phyloP scores from a whole-genome alignment of 257 asterid species.

The Paraleonurus japonicus region DNA sequence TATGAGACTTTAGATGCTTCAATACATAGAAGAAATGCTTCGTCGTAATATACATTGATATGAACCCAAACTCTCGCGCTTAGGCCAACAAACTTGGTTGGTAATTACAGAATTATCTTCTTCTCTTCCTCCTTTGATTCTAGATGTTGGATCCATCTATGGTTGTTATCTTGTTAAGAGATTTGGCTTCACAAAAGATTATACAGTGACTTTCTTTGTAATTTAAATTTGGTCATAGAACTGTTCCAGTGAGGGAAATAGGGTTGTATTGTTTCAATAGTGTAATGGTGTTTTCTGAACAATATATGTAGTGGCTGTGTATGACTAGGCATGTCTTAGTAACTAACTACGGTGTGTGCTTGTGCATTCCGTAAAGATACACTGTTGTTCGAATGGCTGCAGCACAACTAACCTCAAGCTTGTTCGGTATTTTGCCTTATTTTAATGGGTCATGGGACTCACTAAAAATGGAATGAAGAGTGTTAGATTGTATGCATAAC shows the following conservation, averaged over 20 bases:
- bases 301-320: neutral
- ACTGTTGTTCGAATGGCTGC: too few species aligned
- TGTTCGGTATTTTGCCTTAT: too few species aligned
- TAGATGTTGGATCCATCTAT: neutral
- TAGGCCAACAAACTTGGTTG: neutral
- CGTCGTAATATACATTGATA: neutral
- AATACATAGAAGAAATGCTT: neutral
- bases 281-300: neutral
- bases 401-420: too few species aligned
- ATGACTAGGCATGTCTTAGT: neutral
- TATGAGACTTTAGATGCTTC: neutral
- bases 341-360: neutral
- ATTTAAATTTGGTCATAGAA: neutral
- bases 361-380: neutral
- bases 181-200: neutral
- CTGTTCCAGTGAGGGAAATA: neutral
- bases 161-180: slow-evolving; percentile 10
- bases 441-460: too few species aligned
- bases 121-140: neutral
- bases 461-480: too few species aligned
- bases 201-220: neutral
- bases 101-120: neutral
- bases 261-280: neutral
- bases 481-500: too few species aligned
- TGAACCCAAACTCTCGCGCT: neutral